Base-by-base conservation (phyloP, 176 grass and related monocot genomes). In the Secale cereale region DNA sequence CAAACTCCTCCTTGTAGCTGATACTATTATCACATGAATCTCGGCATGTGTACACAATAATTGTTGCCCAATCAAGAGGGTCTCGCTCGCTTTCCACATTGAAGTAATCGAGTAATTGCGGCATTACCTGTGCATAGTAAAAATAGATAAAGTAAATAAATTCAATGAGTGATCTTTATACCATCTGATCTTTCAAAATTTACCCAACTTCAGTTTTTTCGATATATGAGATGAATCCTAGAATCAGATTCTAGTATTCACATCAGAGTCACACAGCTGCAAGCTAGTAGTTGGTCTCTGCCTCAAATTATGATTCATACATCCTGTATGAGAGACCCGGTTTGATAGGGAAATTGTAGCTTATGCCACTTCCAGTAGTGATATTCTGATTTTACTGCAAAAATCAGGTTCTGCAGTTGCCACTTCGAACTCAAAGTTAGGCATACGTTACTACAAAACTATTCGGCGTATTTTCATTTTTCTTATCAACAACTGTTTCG, bases 11-110 rank as follows among this genome's bases (percentile, higher is more conserved):
- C 82, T 84, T 91, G 82, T 91, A 88, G 65, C 45, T 70, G 29
- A 70, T 45, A 76, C 67, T 88, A 46, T 72, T 36, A 71, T 88
- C 88, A 54, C 91, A 93, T 12, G 91, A 88, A 43, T 29, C 77
- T 30, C n/a, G 65, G 69, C 88, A 93, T 63, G 86, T 93, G 50
- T 88, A 88, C 22, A 90, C 78, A 27, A 56, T 74, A 78, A 90
- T 93, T 75, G 88, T 91, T 79, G 57, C 75, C 91, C 91, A 93
- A 86, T 90, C 88, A 62, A 93, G 91, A 65, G 91, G 83, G 31
- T 88, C 72, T 1, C 7, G 59, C 30, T 90, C 73, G 64, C 90
- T 86, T 86, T 83, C 82, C 56, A 93, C 82, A 15, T 70, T 73
- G 74, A 93, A 86, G 57, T 83, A 90, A 76, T 88, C 45, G 46